These are phyloP conservation scores for Amylocarpus encephaloides DNA, from an alignment of 2,329 filamentous ascomycete genomes.

Conservation along the genomic window DNA sequence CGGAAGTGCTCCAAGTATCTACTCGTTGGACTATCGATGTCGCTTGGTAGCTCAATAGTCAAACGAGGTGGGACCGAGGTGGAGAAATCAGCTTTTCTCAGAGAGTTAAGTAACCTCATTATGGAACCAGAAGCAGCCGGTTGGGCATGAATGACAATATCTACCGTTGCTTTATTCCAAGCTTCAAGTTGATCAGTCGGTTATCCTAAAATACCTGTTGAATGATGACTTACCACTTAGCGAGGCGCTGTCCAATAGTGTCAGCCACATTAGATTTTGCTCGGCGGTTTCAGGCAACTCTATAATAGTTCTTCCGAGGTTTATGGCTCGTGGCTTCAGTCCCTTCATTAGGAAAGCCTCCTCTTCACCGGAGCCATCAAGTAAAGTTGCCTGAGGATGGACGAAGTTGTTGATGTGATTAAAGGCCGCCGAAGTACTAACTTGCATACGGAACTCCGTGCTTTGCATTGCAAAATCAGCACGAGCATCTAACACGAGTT, in stretches of 20 bases:
- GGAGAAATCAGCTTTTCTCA: constrained; percentile 69
- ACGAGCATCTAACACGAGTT: constrained; percentile 56
- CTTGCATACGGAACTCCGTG: constrained; percentile 61
- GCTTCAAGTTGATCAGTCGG: constrained; percentile 38
- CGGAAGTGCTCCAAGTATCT: constrained; percentile 56
- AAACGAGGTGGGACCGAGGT: constrained; percentile 65
- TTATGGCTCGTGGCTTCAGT: constrained; percentile 48
- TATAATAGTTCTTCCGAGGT: constrained; percentile 57
- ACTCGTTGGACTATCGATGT: constrained; percentile 59
- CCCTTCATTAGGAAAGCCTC: constrained; percentile 60
- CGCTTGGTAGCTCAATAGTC: constrained; percentile 74
- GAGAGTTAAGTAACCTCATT: constrained; percentile 68
- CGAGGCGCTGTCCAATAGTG: constrained; percentile 66
- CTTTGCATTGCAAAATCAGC: constrained; percentile 67
- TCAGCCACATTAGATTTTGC: constrained; percentile 68
- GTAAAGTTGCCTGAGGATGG: constrained; percentile 61
- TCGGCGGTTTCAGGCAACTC: constrained; percentile 61
- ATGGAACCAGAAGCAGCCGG: constrained; percentile 66
- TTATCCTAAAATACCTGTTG: constrained; percentile 1
- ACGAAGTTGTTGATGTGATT: constrained; percentile 68
- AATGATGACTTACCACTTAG: constrained; percentile 48
- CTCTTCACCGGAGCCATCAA: constrained; percentile 63
- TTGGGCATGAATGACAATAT: constrained; percentile 77
- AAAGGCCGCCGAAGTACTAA: constrained; percentile 58
- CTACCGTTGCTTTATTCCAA: constrained; percentile 73